phyloP scores from a whole-genome alignment of 257 asterid species.

The Solanum megistacrolobum region DNA sequence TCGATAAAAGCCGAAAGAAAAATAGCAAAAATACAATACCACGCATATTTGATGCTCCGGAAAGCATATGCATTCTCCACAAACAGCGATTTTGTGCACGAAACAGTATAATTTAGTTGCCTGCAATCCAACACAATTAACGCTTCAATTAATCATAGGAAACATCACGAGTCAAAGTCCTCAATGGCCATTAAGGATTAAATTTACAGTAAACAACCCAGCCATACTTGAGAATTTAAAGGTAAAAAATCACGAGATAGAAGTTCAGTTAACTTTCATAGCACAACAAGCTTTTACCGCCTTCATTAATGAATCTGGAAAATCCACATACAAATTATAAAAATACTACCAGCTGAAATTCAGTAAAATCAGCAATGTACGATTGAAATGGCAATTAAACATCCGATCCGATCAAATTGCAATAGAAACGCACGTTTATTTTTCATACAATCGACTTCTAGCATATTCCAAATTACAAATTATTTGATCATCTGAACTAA shows the following conservation, averaged over 20 bases:
- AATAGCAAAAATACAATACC: conserved; percentile 40
- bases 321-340: not conserved
- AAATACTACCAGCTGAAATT: not conserved
- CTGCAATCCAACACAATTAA: conserved; percentile 28
- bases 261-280: not conserved
- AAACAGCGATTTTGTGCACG: conserved; percentile 95
- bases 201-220: not conserved
- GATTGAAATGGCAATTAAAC: not conserved
- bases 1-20: not conserved
- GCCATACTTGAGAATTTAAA: not conserved
- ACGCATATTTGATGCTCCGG: conserved; percentile 91
- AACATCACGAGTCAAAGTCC: not conserved
- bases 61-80: conserved; percentile 94
- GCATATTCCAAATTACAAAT: not conserved
- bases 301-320: not conserved
- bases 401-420: conserved; percentile 1
- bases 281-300: not conserved
- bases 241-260: not conserved
- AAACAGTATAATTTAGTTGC: conserved; percentile 95
- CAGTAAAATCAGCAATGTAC: not conserved
- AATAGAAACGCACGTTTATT: not conserved
- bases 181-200: not conserved
- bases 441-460: not conserved
- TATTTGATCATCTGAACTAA: not conserved
- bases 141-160: not conserved